These are phyloP conservation scores for Termitomyces sp. DNA, from an alignment of 768 basidiomycete genomes.

Conservation along the genomic window DNA sequence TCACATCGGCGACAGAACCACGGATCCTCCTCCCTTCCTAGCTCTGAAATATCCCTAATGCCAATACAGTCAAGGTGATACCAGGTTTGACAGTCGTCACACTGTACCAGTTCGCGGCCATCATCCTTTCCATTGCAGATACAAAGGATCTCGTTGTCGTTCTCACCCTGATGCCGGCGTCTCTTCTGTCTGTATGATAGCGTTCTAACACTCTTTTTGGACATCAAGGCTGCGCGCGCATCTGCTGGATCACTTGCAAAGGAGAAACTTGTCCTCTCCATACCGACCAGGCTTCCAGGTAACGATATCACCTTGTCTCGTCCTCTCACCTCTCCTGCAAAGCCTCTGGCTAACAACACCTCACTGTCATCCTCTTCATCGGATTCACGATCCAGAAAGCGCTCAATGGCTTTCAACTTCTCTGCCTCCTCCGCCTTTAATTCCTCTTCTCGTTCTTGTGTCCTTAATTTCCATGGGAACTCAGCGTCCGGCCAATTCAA, in stretches of 20 bases:
- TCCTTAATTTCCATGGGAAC: constrained; percentile 72
- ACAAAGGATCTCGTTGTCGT: constrained; percentile 52
- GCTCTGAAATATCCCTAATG: constrained; percentile 52
- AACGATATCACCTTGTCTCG: constrained; percentile 60
- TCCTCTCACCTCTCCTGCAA: constrained; percentile 24
- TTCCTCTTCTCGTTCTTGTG: constrained; percentile 46
- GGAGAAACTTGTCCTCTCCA: constrained; percentile 25
- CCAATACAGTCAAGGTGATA: constrained; percentile 80
- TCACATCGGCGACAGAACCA: constrained; percentile 70
- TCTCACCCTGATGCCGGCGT: constrained; percentile 29
- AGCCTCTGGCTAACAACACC: constrained; percentile 11
- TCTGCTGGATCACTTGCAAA: constrained; percentile 70
- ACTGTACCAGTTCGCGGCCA: constrained; percentile 75
- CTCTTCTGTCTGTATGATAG: constrained; percentile 48
- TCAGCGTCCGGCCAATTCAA: constrained; percentile 77
- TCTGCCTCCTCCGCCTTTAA: constrained; percentile 53
- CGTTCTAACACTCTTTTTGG: constrained; percentile 63
- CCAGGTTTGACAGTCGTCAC: constrained; percentile 76
- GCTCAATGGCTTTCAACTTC: constrained; percentile 58
- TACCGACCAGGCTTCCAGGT: constrained; percentile 30
- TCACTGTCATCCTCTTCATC: constrained; percentile 49
- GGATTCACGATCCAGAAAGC: constrained; percentile 68
- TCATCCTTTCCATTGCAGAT: constrained; percentile 64
- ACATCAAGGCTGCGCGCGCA: constrained; percentile 65
- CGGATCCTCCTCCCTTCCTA: constrained; percentile 72